Conservation (phyloP, 78 protist species). For the Mantamonas sphyraenae region DNA sequence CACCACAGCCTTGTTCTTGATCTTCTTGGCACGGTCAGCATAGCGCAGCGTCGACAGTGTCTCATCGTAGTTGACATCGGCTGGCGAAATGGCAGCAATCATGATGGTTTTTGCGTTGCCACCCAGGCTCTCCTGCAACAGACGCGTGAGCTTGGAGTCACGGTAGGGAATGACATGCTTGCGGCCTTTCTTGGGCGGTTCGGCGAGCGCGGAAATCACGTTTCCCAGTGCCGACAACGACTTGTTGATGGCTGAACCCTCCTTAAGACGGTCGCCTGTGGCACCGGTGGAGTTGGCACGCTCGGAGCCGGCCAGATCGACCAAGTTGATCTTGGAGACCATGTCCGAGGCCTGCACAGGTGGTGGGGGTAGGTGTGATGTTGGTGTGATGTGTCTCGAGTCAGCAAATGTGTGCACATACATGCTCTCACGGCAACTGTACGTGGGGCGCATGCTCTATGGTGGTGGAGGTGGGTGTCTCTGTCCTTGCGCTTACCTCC, state of each 20-base stretch:
- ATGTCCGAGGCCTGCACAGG: neutral
- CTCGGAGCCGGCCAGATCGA: slow-evolving; percentile 59
- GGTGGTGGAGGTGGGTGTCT: no score
- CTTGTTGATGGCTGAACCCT: slow-evolving; percentile 39
- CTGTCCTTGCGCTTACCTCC: no score
- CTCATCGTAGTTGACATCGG: slow-evolving; percentile 53
- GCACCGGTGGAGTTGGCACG: slow-evolving; percentile 37
- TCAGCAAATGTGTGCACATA: no score
- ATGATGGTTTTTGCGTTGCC: slow-evolving; percentile 54
- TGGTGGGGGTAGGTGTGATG: no score
- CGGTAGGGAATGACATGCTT: slow-evolving; percentile 76
- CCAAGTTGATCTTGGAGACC: slow-evolving; percentile 22
- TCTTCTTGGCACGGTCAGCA: slow-evolving; percentile 63
- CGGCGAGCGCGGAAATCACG: slow-evolving; percentile 44
- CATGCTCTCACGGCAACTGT: no score
- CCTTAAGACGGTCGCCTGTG: slow-evolving; percentile 47
- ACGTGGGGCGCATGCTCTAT: no score
- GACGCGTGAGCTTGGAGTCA: slow-evolving; percentile 66
- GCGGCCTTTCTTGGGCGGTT: no score
- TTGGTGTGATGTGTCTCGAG: no score
- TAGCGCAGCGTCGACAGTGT: slow-evolving; percentile 67
- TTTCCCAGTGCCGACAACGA: slow-evolving; percentile 51
- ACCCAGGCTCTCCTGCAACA: slow-evolving; percentile 45
- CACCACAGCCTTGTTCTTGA: slow-evolving; percentile 31
- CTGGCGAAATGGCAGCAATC: slow-evolving; percentile 52